Evolutionary conservation across 1,284 basidiomycete genomes (phyloP), one percentile per base, ranked within the genome.

Genomic region (Pyrrhoderma lamaoense): DNA sequence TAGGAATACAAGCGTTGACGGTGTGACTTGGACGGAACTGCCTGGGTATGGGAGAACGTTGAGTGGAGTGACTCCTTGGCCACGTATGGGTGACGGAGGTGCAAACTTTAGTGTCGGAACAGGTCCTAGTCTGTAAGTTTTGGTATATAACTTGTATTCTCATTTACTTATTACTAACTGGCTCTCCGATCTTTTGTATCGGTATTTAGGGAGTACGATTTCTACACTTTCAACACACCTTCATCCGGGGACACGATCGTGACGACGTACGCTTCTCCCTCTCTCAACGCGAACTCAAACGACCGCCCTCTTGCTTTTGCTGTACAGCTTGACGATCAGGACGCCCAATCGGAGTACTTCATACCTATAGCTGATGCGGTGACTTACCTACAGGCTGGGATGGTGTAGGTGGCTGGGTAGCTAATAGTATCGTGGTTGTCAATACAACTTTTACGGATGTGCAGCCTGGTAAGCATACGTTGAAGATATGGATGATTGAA

Each of bases 41-140:
- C 79, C 79, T 1, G 76, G 75, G 2, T 74, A 80, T 47, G 80
- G 80, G 2, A 64, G 71, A 23, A 82, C 80, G 3, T 60, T 79
- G 2, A 80, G 80, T 36, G 83, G 73, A 16, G 68, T 86, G 35
- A 80, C 77, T 1, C 77, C 79, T 2, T 74, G 77, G 67, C 83
- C 83, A 16, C 73, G 76, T 18, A 63, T 67, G 13, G 75, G 72
- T 3, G 71, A 71, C 55, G 67, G 70, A 44, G 76, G 74, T 34
- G 62, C 67, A 16, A 77, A 77, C 59, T 85, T 81, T 62, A 71
- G 72, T 13, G 71, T 73, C n/a, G 82, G 82, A 9, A 59, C 69
- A 7, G 83, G 83, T 1, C 83, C 83, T 2, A 72, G 72, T 25
- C 59, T 85, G 76, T 82, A 54, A 59, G 76, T 64, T 8, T 31